Conservation (phyloP, 2,329 filamentous ascomycete genomes). For the Calonectria honghensis region DNA sequence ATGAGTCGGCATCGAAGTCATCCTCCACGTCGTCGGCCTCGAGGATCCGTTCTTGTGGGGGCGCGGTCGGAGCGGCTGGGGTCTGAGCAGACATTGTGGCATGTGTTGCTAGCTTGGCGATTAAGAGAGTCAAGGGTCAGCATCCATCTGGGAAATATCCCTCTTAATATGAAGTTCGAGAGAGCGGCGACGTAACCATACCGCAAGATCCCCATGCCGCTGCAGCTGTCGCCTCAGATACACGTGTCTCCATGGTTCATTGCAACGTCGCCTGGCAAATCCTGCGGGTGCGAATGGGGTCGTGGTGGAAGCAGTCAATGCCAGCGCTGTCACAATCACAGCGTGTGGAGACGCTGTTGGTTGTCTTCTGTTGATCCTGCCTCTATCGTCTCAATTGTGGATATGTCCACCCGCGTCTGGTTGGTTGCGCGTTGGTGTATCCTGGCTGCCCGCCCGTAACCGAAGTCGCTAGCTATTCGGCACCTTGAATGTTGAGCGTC, state of each 20-base stretch:
- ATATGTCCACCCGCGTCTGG: neutral
- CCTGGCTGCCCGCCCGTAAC: neutral
- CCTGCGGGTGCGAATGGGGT: neutral
- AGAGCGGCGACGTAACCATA: neutral
- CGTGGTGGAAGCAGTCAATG: neutral
- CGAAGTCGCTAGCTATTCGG: conserved; percentile 8
- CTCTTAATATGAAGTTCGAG: neutral
- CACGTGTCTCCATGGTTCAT: neutral
- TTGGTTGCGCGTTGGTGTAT: neutral
- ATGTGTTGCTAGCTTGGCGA: neutral
- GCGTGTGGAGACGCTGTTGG: conserved; percentile 5
- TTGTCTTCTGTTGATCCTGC: conserved; percentile 19
- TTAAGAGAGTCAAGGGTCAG: neutral
- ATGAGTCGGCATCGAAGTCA: conserved; percentile 23
- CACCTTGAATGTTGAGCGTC: neutral
- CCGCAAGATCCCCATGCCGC: neutral
- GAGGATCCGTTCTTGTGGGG: neutral
- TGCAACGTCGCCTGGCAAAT: neutral
- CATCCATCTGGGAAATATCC: neutral
- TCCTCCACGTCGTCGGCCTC: conserved; percentile 23
- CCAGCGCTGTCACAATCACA: conserved; percentile 5
- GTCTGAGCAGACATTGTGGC: conserved; percentile 2
- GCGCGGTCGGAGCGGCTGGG: neutral
- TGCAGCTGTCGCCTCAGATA: neutral
- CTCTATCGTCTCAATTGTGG: conserved; percentile 12